Base-by-base conservation (phyloP, 345 rosid genomes). In the Physaria fendleri region DNA sequence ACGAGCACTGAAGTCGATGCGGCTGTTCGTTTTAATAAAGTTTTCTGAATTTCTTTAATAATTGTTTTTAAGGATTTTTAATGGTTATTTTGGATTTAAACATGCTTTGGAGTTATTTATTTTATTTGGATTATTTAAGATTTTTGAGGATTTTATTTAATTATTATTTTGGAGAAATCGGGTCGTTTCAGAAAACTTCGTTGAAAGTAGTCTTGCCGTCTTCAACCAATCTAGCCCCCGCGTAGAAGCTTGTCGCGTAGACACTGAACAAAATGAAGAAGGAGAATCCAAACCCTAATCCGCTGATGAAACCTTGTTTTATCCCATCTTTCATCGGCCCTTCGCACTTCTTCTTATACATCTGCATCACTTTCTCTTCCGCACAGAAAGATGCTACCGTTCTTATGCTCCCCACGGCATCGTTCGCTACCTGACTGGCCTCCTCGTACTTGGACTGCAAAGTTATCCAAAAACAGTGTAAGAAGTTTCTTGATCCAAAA, bases 381-480 rank as follows among this genome's bases (percentile, higher is more conserved):
- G 87, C 92, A 24, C 95, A 82, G 66, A 85, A 89, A 23, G 97
- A 89, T 9, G 92, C 87, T 2, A 86, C 81, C 4, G 95, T 89
- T 74, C 95, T 76, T 29, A 89, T 89, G 17, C 92, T 78, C n/a
- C 90, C 91, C 13, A 86, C 83, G 0, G 97, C 95, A 50, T 89
- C 95, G n/a, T 72, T 79, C 1, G 95, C 97, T 57, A 89, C 90
- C 72, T 89, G 97, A 59, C 95, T 81, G 10, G 95, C 92, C 54
- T 84, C 92, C 76, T 86, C 95, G 7, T 86, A 86, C 83, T 75
- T 68, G 34, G 59, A 59, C 97, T 89, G 78, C 65, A 71, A 52
- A 20, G 34, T 40, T 23, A 32, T 2, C 29, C 20, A 52, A 44
- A 50, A 5, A 4, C 30, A 1, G 10, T 1, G 9, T 59, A 6